phyloP scores from a whole-genome alignment of 1,284 basidiomycete species.

The Ganoderma sinense region DNA sequence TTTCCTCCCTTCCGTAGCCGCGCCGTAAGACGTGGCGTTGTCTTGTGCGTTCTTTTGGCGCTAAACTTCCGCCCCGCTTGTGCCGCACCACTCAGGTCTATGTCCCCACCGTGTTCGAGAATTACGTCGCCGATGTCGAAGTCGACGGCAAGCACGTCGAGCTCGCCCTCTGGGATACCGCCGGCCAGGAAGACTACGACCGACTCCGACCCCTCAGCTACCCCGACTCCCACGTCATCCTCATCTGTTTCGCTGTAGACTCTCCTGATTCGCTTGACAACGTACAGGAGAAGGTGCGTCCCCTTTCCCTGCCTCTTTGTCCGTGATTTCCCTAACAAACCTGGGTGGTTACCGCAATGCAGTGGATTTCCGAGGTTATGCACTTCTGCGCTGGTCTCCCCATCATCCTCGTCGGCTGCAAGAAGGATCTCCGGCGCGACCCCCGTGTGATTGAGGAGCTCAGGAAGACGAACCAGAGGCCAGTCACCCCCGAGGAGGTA shows the following conservation, averaged over 20 bases:
- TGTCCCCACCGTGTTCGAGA: conserved; percentile 82
- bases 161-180: conserved; percentile 84
- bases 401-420: conserved; percentile 82
- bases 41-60: conserved; percentile 28
- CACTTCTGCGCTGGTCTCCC: conserved; percentile 82
- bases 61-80: conserved; percentile 15
- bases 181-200: conserved; percentile 78
- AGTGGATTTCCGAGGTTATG: conserved; percentile 85
- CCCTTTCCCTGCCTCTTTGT: not conserved
- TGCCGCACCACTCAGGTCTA: conserved; percentile 49
- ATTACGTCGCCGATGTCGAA: conserved; percentile 77
- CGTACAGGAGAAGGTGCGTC: conserved; percentile 79
- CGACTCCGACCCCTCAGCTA: conserved; percentile 79
- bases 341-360: conserved; percentile 9
- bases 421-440: conserved; percentile 75
- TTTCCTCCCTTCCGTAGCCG: not conserved
- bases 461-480: conserved; percentile 66
- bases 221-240: conserved; percentile 81
- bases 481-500: conserved; percentile 64
- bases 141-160: conserved; percentile 82
- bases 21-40: conserved; percentile 26
- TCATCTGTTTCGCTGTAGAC: conserved; percentile 83
- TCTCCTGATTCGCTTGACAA: conserved; percentile 82
- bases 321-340: not conserved
- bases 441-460: conserved; percentile 61